These are phyloP conservation scores for Coemansia sp. DNA, from an alignment of 192 early-diverging fungal species.

Conservation along the genomic window DNA sequence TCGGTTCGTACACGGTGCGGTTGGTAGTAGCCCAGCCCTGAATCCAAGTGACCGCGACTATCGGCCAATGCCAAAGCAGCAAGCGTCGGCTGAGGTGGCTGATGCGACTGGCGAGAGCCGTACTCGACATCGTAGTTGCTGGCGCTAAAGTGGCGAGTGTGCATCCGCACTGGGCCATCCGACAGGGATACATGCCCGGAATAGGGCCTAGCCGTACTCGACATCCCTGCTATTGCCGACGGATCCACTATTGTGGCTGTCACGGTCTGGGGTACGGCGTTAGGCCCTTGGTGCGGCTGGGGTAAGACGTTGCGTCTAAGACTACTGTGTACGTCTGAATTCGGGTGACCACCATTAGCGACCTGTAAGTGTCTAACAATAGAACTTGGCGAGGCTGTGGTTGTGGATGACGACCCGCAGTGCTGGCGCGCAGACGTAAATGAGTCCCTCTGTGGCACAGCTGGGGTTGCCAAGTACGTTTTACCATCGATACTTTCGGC, in stretches of 20 bases:
- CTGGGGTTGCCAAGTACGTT: background rate
- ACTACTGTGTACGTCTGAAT: background rate
- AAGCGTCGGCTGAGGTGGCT: slow-evolving; percentile 34
- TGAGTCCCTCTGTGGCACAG: background rate
- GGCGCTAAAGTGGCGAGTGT: slow-evolving; percentile 4
- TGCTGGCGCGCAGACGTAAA: background rate
- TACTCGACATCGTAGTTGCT: slow-evolving; percentile 3
- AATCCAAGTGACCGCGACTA: slow-evolving; percentile 40
- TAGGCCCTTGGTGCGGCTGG: background rate
- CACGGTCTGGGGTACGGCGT: slow-evolving; percentile 25
- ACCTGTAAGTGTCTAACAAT: background rate
- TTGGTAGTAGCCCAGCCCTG: slow-evolving; percentile 32
- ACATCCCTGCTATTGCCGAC: background rate
- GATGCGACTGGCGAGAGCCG: slow-evolving; percentile 1
- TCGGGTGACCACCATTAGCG: background rate
- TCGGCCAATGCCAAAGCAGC: slow-evolving; percentile 45
- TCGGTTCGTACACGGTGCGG: slow-evolving; percentile 28
- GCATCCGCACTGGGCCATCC: background rate
- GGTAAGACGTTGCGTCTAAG: slow-evolving; percentile 10
- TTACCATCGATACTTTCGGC: background rate
- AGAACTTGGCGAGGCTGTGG: background rate
- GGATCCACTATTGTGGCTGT: slow-evolving; percentile 46
- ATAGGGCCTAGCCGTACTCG: background rate
- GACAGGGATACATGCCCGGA: background rate
- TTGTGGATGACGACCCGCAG: background rate